Conservation (phyloP, 2,329 filamentous ascomycete species). For the Phaeosphaeriaceae sp. region DNA sequence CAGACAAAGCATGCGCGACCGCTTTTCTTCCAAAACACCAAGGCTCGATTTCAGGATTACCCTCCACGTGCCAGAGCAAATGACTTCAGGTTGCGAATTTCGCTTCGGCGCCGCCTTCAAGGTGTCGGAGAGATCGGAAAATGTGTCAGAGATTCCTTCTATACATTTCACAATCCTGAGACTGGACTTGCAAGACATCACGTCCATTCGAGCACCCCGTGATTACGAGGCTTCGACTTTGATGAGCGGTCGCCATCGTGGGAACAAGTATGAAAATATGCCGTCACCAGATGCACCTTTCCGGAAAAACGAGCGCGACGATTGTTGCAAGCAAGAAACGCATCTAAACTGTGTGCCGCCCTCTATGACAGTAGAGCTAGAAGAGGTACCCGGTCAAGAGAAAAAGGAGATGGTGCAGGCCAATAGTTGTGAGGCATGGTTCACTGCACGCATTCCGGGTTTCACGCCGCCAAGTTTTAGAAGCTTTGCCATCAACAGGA, state of each 20-base stretch:
- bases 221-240: slow-evolving; percentile 15
- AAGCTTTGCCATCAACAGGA: slow-evolving; percentile 30
- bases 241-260: background rate
- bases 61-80: slow-evolving; percentile 21
- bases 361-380: background rate
- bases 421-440: slow-evolving; percentile 24
- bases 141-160: slow-evolving; percentile 21
- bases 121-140: slow-evolving; percentile 11
- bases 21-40: slow-evolving; percentile 28
- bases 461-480: slow-evolving; percentile 28
- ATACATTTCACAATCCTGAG: slow-evolving; percentile 25
- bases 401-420: slow-evolving; percentile 19
- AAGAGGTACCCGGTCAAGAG: slow-evolving; percentile 9
- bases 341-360: slow-evolving; percentile 27
- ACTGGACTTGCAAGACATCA: slow-evolving; percentile 26
- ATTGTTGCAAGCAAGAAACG: slow-evolving; percentile 17
- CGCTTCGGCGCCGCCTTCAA: slow-evolving; percentile 22
- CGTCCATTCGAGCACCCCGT: slow-evolving; percentile 26
- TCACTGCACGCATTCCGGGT: slow-evolving; percentile 26
- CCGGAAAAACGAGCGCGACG: slow-evolving; percentile 4
- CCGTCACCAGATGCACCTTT: slow-evolving; percentile 7
- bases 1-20: slow-evolving; percentile 27
- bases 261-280: slow-evolving; percentile 4
- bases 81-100: slow-evolving; percentile 27
- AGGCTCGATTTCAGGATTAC: slow-evolving; percentile 25